A percentile compares a stretch with the other conserved stretches of the same genome.
Conservation (phyloP, 2,329 filamentous ascomycete species). For the Neurospora crassa region DNA sequence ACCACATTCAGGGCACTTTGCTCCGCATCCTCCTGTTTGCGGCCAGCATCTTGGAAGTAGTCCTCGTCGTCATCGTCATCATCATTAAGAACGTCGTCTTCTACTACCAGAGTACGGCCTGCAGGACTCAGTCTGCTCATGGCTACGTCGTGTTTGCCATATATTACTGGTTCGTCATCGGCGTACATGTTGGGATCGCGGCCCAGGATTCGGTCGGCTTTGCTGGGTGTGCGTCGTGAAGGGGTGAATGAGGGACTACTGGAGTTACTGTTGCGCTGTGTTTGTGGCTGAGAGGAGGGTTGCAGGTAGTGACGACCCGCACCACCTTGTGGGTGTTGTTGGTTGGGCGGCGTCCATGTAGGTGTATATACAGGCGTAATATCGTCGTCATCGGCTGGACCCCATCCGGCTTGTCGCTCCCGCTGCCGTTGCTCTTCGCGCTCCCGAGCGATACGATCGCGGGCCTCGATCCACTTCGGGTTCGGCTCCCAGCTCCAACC, state of each 20-base stretch:
- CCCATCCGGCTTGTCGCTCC: conserved; percentile 61
- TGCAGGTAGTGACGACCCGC: conserved; percentile 26
- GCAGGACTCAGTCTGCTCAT: conserved; percentile 38
- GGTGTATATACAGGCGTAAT: conserved; percentile 14
- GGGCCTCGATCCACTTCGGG: conserved; percentile 63
- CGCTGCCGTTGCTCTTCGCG: conserved; percentile 50
- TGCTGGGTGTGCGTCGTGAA: conserved; percentile 34
- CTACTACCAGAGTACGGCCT: conserved; percentile 30
- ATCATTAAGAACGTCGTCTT: conserved; percentile 27
- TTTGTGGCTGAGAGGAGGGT: conserved; percentile 3
- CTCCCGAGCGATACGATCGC: conserved; percentile 51
- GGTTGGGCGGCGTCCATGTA: conserved; percentile 1
- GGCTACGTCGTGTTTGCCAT: conserved; percentile 19
- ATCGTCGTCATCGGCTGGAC: conserved; percentile 23
- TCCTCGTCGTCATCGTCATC: conserved; percentile 21
- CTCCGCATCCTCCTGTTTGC: conserved; percentile 11
- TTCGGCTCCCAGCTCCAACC: conserved; percentile 93
- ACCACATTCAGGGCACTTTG: conserved; percentile 21
- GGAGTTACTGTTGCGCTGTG: neutral
- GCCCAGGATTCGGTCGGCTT: conserved; percentile 49
- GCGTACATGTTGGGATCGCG: conserved; percentile 46
- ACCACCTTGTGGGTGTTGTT: conserved; percentile 10
- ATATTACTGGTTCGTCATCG: conserved; percentile 22
- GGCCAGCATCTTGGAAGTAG: conserved; percentile 1
- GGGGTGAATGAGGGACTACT: neutral